Evolutionary conservation across 2,329 filamentous ascomycete species (phyloP).

Genomic region (Fusarium liriodendri): DNA sequence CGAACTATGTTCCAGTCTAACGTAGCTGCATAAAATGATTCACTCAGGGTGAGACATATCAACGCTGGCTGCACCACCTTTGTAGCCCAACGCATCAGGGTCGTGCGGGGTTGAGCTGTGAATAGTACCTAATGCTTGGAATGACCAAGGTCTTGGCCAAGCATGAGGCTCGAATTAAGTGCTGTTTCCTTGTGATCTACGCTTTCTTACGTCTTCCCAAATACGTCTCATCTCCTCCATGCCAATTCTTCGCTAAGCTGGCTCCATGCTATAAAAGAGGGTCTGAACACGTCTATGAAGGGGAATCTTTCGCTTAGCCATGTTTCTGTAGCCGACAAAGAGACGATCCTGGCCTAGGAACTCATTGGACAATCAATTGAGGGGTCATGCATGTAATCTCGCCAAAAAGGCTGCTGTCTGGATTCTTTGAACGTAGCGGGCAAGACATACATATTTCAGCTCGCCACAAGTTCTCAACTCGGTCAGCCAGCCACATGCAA

Average conservation of each 20-base stretch:
- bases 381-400: background rate
- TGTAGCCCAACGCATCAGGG: background rate
- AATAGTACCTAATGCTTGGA: background rate
- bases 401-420: background rate
- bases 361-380: background rate
- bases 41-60: background rate
- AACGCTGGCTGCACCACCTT: background rate
- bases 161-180: background rate
- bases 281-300: too few species aligned
- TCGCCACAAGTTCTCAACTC: background rate
- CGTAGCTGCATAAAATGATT: background rate
- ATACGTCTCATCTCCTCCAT: background rate
- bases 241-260: background rate
- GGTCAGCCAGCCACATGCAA: background rate
- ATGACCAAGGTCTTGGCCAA: too few species aligned
- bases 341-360: background rate
- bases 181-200: background rate
- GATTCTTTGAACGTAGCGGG: background rate
- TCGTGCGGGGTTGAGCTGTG: background rate
- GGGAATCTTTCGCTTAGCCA: background rate
- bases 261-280: background rate
- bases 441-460: constrained; percentile 1
- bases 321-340: background rate
- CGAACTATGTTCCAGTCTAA: background rate
- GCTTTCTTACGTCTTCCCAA: background rate